Conservation (phyloP, 495 filamentous ascomycete species). For the Neurospora intermedia region DNA sequence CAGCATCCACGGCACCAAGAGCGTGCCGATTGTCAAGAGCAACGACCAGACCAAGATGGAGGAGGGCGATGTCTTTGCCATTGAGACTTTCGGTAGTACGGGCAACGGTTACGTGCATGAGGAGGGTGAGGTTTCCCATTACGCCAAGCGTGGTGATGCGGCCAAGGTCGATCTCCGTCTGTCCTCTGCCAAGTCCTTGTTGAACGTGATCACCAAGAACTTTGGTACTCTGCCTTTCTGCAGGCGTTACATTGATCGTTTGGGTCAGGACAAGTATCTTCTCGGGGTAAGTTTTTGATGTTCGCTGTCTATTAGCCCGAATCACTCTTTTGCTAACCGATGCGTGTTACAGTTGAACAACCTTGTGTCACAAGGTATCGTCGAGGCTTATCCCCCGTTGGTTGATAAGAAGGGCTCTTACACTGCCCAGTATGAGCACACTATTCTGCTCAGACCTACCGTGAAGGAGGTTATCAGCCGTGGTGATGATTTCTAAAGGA, state of each 20-base stretch:
- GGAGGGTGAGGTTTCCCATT: conserved; percentile 74
- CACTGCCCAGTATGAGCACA: conserved; percentile 94
- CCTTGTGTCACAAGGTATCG: conserved; percentile 70
- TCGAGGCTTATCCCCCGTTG: conserved; percentile 82
- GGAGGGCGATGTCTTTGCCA: conserved; percentile 86
- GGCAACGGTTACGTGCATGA: conserved; percentile 77
- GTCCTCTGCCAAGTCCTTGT: conserved; percentile 67
- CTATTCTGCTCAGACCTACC: conserved; percentile 73
- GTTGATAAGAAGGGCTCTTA: conserved; percentile 91
- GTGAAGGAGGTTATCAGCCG: conserved; percentile 91
- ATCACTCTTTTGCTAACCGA: neutral
- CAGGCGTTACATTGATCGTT: conserved; percentile 71
- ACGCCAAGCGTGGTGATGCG: conserved; percentile 54
- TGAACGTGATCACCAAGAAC: conserved; percentile 84
- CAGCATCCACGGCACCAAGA: conserved; percentile 80
- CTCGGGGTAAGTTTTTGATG: conserved; percentile 50
- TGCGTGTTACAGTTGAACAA: conserved; percentile 62
- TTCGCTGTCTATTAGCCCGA: neutral
- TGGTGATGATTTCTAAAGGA: conserved; percentile 70
- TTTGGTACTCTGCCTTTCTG: conserved; percentile 85
- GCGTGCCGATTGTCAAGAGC: conserved; percentile 80
- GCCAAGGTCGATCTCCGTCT: conserved; percentile 57
- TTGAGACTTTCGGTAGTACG: conserved; percentile 90
- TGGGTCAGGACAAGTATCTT: conserved; percentile 82
- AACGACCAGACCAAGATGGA: conserved; percentile 82